A percentile compares a stretch with the other conserved stretches of the same genome.
Evolutionary conservation across 2,329 filamentous ascomycete species (phyloP).

Genomic region (Cercospora nicotianae): DNA sequence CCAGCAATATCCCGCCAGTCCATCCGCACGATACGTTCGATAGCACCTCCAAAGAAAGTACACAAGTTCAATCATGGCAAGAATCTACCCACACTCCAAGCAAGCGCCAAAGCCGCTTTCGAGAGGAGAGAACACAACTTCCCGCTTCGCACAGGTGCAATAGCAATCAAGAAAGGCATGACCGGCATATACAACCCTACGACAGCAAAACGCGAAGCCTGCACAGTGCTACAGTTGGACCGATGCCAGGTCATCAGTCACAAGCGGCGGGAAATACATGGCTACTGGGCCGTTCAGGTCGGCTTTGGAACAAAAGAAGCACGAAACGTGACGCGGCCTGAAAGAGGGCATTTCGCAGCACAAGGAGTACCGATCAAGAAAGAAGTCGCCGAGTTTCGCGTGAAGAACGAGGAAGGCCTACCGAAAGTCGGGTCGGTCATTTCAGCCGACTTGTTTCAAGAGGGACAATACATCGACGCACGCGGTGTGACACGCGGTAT

Average conservation of each 20-base stretch:
- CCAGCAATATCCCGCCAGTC: constrained; percentile 35
- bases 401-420: constrained; percentile 71
- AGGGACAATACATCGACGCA: constrained; percentile 88
- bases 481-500: constrained; percentile 77
- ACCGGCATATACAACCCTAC: constrained; percentile 79
- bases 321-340: constrained; percentile 74
- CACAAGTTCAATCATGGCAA: constrained; percentile 57
- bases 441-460: constrained; percentile 84
- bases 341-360: constrained; percentile 83
- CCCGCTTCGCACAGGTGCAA: constrained; percentile 72
- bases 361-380: constrained; percentile 81
- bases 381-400: constrained; percentile 82
- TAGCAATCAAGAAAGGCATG: constrained; percentile 94
- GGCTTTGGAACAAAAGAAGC: constrained; percentile 74
- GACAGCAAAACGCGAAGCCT: constrained; percentile 74
- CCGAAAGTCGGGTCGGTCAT: constrained; percentile 73
- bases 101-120: constrained; percentile 60
- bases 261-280: constrained; percentile 77
- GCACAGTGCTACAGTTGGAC: constrained; percentile 92
- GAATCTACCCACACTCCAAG: constrained; percentile 53
- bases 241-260: constrained; percentile 83
- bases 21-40: constrained; percentile 56
- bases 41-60: constrained; percentile 50
- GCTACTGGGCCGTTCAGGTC: constrained; percentile 92
- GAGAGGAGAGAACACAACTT: constrained; percentile 58